Percentiles rank a stretch among this genome's conserved stretches.
Evolutionary conservation across 2,329 filamentous ascomycete genomes (phyloP).

Genomic region (Pseudomassariella vexata): DNA sequence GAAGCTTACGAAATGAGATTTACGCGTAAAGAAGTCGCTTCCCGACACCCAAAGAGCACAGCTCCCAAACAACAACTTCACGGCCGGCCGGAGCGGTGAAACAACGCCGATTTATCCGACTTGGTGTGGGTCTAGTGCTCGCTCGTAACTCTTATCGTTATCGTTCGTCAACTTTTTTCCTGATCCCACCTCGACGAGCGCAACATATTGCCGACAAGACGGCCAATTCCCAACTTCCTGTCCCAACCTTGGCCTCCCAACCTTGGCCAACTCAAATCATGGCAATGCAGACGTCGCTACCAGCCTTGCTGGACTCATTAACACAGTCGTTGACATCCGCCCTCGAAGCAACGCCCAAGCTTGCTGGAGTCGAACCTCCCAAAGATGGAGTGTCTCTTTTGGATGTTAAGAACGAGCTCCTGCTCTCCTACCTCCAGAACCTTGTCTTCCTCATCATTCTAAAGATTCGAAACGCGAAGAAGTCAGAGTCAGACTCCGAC

Average conservation of each 20-base stretch:
- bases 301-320: conserved; percentile 46
- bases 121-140: neutral
- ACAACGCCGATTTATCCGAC: conserved; percentile 4
- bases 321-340: conserved; percentile 56
- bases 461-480: conserved; percentile 59
- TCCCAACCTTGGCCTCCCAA: neutral
- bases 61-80: too few relatives aligned
- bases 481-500: conserved; percentile 21
- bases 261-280: conserved; percentile 17
- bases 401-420: conserved; percentile 94
- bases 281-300: conserved; percentile 43
- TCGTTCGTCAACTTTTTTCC: conserved; percentile 2
- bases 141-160: conserved; percentile 6
- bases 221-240: too few relatives aligned
- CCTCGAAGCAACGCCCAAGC: conserved; percentile 59
- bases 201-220: conserved; percentile 1
- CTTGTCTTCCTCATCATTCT: conserved; percentile 81
- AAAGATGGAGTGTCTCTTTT: conserved; percentile 88
- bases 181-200: neutral
- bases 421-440: conserved; percentile 93
- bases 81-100: too few relatives aligned
- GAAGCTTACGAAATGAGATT: too few relatives aligned
- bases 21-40: too few relatives aligned
- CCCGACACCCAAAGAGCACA: too few relatives aligned
- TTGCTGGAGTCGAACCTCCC: conserved; percentile 62